Percentiles rank a stretch among this genome's conserved stretches.
Evolutionary conservation across 2,329 filamentous ascomycete species (phyloP).

Genomic region (Fusarium nisikadoi): DNA sequence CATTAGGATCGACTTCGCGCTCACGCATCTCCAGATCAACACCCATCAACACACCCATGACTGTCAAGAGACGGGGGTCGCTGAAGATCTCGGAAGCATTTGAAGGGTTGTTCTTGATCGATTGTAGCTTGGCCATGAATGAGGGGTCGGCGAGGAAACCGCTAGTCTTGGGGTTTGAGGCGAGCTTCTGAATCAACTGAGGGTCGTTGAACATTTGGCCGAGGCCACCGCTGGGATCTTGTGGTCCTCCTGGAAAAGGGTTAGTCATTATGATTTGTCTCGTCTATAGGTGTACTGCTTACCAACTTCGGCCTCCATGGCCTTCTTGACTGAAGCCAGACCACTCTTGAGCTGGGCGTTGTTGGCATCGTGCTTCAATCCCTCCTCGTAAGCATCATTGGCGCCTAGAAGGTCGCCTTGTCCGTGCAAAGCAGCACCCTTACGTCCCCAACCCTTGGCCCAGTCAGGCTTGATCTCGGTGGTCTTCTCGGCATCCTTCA

Average conservation of each 20-base stretch:
- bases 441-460: conserved; percentile 95
- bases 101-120: conserved; percentile 82
- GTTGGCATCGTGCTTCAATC: conserved; percentile 89
- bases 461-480: conserved; percentile 97
- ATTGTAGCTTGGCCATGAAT: conserved; percentile 92
- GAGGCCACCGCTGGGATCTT: conserved; percentile 78
- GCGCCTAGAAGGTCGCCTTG: conserved; percentile 86
- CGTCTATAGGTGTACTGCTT: conserved; percentile 7
- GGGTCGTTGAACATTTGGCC: conserved; percentile 96
- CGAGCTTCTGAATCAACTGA: conserved; percentile 88
- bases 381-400: conserved; percentile 90
- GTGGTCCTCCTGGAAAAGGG: conserved; percentile 45
- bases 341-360: conserved; percentile 95
- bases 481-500: conserved; percentile 92
- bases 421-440: conserved; percentile 91
- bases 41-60: conserved; percentile 92
- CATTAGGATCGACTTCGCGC: conserved; percentile 48
- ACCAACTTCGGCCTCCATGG: conserved; percentile 73
- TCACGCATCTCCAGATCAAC: conserved; percentile 79
- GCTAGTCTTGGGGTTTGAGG: conserved; percentile 93
- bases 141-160: conserved; percentile 79
- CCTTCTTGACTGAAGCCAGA: conserved; percentile 83
- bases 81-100: conserved; percentile 82
- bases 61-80: conserved; percentile 92
- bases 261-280: conserved; percentile 1